Conservation (phyloP, 176 grass and related monocot genomes). For the Triticum monococcum region DNA sequence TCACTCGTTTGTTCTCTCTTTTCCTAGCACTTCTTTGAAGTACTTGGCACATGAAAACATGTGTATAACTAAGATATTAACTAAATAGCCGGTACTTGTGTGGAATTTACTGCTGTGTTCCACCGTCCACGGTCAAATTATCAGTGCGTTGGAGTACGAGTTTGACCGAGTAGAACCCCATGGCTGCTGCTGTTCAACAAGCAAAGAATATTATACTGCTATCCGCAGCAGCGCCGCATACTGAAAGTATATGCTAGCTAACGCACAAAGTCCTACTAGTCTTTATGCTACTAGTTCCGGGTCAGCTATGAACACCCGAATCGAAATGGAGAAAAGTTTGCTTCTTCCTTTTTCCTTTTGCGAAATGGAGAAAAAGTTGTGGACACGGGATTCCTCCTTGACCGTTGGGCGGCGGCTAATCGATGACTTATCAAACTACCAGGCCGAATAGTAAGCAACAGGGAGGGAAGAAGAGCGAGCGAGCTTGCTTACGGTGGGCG, state of each 20-base stretch:
- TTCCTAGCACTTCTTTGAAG: background rate
- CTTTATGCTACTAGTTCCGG: background rate
- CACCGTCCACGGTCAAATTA: constrained; percentile 26
- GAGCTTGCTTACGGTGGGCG: constrained; percentile 45
- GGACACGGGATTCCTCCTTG: background rate
- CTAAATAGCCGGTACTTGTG: background rate
- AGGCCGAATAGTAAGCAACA: background rate
- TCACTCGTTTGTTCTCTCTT: background rate
- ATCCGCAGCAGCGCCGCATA: background rate
- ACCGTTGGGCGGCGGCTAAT: background rate
- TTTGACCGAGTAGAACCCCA: constrained; percentile 28
- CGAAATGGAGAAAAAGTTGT: background rate
- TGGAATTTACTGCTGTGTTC: background rate
- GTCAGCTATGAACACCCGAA: background rate
- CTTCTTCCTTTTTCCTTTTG: background rate
- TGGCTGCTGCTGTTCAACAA: background rate
- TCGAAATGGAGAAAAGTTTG: background rate
- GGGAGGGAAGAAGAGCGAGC: background rate
- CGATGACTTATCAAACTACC: background rate
- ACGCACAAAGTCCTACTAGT: background rate
- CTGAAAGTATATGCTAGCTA: background rate
- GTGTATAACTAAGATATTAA: background rate
- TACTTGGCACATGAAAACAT: background rate
- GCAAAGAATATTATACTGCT: background rate
- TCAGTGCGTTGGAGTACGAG: constrained; percentile 10